Percentiles rank a stretch among this genome's conserved stretches.
These are phyloP conservation scores for Teunomyces stri DNA, from an alignment of 805 yeast species.

Conservation along the genomic window DNA sequence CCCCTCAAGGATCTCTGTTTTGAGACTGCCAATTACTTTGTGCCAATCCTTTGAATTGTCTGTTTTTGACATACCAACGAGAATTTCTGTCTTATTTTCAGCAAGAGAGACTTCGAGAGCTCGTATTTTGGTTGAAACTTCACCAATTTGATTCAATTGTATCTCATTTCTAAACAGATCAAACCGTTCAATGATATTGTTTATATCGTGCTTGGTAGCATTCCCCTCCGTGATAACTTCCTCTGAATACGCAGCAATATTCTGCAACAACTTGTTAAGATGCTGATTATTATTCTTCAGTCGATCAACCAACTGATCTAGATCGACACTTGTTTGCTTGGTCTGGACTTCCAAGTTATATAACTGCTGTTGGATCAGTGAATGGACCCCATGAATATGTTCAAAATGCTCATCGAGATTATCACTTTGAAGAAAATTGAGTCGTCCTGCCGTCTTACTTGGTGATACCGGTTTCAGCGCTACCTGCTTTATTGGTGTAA, in stretches of 20 bases:
- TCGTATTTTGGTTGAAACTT: background rate
- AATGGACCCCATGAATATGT: conserved; percentile 26
- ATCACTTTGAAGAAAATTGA: conserved; percentile 31
- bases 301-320: conserved; percentile 35
- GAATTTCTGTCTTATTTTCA: background rate
- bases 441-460: conserved; percentile 24
- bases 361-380: conserved; percentile 27
- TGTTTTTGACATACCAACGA: background rate
- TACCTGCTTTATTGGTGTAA: background rate
- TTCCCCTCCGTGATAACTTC: conserved; percentile 36
- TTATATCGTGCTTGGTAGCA: conserved; percentile 33
- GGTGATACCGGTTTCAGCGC: conserved; percentile 28
- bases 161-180: conserved; percentile 10
- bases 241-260: conserved; percentile 32
- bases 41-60: background rate
- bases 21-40: background rate
- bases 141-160: background rate
- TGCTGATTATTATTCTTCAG: conserved; percentile 41
- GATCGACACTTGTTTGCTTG: conserved; percentile 34
- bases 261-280: conserved; percentile 33
- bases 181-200: conserved; percentile 18
- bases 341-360: conserved; percentile 30
- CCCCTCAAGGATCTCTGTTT: background rate
- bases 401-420: conserved; percentile 33
- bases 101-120: background rate